Percentiles rank a stretch among this genome's conserved stretches.
phyloP scores from a whole-genome alignment of 768 basidiomycete genomes.

The Agrocybe pediades region DNA sequence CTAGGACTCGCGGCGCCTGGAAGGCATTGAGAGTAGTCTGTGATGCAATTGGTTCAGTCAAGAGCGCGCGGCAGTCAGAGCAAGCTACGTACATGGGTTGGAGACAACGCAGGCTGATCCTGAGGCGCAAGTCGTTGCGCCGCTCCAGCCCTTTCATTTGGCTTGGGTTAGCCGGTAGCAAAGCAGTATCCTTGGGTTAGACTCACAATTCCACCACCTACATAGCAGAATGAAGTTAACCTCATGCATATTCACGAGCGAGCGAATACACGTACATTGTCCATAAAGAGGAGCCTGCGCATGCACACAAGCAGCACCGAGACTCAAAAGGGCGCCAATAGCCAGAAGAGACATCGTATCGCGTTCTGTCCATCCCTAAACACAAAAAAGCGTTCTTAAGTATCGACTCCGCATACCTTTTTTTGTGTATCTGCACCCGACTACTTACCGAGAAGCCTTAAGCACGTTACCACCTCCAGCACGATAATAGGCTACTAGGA shows the following conservation, averaged over 20 bases:
- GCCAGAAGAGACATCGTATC: constrained; percentile 11
- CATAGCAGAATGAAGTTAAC: background rate
- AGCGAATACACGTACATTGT: constrained; percentile 7
- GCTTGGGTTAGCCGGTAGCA: background rate
- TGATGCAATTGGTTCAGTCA: background rate
- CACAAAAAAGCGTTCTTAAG: background rate
- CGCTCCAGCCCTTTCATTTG: constrained; percentile 9
- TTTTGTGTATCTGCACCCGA: too few relatives aligned
- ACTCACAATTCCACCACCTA: constrained; percentile 10
- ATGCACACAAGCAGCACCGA: constrained; percentile 9
- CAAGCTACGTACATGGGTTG: constrained; percentile 8
- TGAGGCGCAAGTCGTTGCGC: constrained; percentile 16
- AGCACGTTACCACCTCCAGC: background rate
- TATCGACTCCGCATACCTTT: too few relatives aligned
- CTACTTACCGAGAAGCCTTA: constrained; percentile 13
- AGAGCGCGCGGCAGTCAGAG: too few relatives aligned
- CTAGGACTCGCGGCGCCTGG: constrained; percentile 11
- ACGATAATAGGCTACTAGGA: background rate
- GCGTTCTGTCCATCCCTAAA: background rate
- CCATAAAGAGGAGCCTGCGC: constrained; percentile 15
- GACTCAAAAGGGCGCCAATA: constrained; percentile 12
- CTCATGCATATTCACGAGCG: background rate
- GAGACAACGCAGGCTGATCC: constrained; percentile 15
- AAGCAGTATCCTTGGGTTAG: background rate
- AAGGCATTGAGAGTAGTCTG: constrained; percentile 20